These are phyloP conservation scores for Coniophora puteana DNA, from an alignment of 1,284 basidiomycete species.

Conservation along the genomic window DNA sequence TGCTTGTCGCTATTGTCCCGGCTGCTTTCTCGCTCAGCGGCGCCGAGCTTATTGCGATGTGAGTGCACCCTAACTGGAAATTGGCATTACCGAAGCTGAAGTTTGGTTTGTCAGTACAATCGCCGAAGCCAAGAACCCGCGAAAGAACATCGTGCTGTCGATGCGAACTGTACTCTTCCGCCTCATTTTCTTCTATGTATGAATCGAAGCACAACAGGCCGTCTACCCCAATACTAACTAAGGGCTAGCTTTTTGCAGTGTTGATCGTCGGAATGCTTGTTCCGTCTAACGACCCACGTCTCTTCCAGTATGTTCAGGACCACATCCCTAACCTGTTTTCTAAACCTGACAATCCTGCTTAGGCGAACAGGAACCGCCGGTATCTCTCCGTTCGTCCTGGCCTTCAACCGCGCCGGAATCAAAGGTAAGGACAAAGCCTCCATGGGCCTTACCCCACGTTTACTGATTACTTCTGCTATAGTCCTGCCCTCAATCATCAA, in stretches of 20 bases:
- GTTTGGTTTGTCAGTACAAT: conserved; percentile 47
- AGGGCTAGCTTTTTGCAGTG: conserved; percentile 48
- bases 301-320: conserved; percentile 41
- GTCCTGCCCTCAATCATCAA: conserved; percentile 71
- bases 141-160: conserved; percentile 77
- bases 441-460: not conserved
- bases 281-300: conserved; percentile 59
- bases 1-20: conserved; percentile 68
- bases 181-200: conserved; percentile 70
- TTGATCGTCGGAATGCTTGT: conserved; percentile 80
- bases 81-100: conserved; percentile 17
- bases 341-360: conserved; percentile 9
- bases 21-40: conserved; percentile 85
- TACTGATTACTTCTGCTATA: conserved; percentile 13
- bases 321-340: conserved; percentile 8
- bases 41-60: conserved; percentile 81
- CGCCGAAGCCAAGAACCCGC: conserved; percentile 72
- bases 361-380: conserved; percentile 57
- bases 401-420: conserved; percentile 74
- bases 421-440: conserved; percentile 33
- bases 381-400: conserved; percentile 79
- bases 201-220: conserved; percentile 8
- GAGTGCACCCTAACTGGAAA: conserved; percentile 23
- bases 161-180: conserved; percentile 80
- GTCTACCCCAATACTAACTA: not conserved